Base-by-base conservation (phyloP, 352 stramenopile genomes). In the Globisporangium canariense region DNA sequence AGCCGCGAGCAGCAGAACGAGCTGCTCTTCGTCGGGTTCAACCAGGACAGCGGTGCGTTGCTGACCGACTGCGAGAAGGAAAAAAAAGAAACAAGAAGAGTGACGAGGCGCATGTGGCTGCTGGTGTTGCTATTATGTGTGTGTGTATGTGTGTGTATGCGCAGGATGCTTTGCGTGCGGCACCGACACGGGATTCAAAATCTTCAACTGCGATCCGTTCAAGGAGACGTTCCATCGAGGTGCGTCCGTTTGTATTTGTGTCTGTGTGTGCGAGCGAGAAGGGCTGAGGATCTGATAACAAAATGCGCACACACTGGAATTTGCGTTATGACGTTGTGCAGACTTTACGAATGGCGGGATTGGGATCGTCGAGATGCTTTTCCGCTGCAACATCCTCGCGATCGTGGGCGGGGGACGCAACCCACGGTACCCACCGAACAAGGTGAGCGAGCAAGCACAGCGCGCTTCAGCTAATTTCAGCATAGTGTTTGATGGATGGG, bases 321-420 rank as follows among this genome's bases (percentile, higher is more conserved):
- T 22, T 62, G 49, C 66, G 28, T 36, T n/a, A 18, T 34, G 45
- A 40, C 40, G 30, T 3, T 34, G 14, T 18, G 18, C 49, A 96
- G 89, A 97, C 67, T 98, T 98, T 65, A 86, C 88, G 49, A 96
- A 93, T 85, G 94, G 93, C 51, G 96, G 97, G 34, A 98, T 99
- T 62, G 97, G 96, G 14, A 97, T 97, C 62, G 97, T 99, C 6
- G 97, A 99, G 83, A 99, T 99, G 97, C 89, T 99, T 2, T 99
- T 99, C 76, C 91, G 98, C 22, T 99, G 96, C 77, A 99, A 99
- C 74, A 95, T 99, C 30, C 86, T 99, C 52, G 79, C 95, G 38
- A 91, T 98, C 40, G 94, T 98, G 18, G 94, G 94, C 9, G 94
- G 91, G 22, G 94, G 93, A 18, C 80, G 86, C 54, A 95, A 94